A percentile compares a stretch with the other conserved stretches of the same genome.
Evolutionary conservation across 169 alveolate species (phyloP).

Genomic region (Pseudocohnilembus persalinus): DNA sequence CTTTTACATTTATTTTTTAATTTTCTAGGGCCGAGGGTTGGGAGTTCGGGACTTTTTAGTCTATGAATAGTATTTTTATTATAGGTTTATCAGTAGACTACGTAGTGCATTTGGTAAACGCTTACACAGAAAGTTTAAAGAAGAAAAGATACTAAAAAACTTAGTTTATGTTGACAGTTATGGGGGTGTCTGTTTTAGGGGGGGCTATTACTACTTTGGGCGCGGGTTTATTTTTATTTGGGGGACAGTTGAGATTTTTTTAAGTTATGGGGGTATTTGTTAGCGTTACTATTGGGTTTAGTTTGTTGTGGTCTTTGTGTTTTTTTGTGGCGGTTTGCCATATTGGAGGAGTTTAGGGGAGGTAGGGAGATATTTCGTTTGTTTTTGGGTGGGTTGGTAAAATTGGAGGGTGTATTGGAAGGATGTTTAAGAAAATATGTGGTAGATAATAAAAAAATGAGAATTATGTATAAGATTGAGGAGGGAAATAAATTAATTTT

Average conservation of each 20-base stretch:
- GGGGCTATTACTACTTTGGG: not conserved
- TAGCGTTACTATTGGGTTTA: not conserved
- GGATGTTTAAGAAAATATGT: no score
- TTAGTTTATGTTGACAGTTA: not conserved
- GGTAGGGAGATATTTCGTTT: not conserved
- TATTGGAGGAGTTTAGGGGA: not conserved
- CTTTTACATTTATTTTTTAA: no score
- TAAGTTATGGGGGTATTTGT: not conserved
- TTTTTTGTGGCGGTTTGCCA: not conserved
- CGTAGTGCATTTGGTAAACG: constrained; percentile 24
- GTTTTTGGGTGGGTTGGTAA: no score
- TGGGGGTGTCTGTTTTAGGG: not conserved
- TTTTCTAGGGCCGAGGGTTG: no score
- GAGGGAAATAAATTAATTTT: no score
- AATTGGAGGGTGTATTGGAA: no score
- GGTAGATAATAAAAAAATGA: no score
- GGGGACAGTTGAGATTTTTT: not conserved
- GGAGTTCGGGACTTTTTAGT: constrained; percentile 25
- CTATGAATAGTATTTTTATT: constrained; percentile 8
- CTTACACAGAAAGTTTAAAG: not conserved
- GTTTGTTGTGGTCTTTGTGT: not conserved
- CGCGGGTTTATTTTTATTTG: not conserved
- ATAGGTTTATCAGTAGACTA: constrained; percentile 34
- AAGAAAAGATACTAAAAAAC: not conserved
- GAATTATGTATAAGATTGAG: no score